Evolutionary conservation across 75 land plant species (phyloP).

Genomic region (Chamaecyparis obtusa): DNA sequence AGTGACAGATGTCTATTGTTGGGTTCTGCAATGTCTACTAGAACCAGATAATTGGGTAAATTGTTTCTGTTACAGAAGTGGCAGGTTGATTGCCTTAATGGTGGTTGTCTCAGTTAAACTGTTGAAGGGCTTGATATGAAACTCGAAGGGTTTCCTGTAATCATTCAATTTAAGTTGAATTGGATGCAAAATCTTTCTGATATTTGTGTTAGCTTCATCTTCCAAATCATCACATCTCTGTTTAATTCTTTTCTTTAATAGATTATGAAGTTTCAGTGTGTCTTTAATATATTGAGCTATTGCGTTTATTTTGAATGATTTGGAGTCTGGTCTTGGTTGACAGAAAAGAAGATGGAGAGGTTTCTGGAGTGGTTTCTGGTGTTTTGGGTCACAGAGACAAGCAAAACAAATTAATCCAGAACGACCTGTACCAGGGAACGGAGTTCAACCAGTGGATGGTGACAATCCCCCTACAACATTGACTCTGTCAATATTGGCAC

Average conservation of each 20-base stretch:
- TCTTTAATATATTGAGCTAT: background rate
- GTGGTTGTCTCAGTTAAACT: background rate
- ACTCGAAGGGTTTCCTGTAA: background rate
- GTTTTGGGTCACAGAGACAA: slow-evolving; percentile 58
- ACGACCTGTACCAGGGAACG: slow-evolving; percentile 26
- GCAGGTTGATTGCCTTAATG: background rate
- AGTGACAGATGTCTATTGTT: background rate
- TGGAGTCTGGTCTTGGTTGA: background rate
- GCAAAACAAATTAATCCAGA: slow-evolving; percentile 65
- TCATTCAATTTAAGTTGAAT: background rate
- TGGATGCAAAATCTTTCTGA: background rate
- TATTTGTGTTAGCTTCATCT: background rate
- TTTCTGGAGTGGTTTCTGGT: slow-evolving; percentile 62
- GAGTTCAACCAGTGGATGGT: slow-evolving; percentile 26
- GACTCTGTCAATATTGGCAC: slow-evolving; percentile 52
- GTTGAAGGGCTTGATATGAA: background rate
- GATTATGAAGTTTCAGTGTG: background rate
- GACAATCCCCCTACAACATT: slow-evolving; percentile 22
- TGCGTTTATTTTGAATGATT: background rate
- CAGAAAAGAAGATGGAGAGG: slow-evolving; percentile 73
- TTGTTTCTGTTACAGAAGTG: background rate
- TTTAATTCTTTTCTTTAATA: background rate
- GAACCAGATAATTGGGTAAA: background rate
- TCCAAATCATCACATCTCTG: background rate
- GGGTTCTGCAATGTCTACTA: background rate